Percentiles rank a stretch among this genome's conserved stretches.
phyloP scores from a whole-genome alignment of 805 yeast species.

The Blastobotrys peoriensis region DNA sequence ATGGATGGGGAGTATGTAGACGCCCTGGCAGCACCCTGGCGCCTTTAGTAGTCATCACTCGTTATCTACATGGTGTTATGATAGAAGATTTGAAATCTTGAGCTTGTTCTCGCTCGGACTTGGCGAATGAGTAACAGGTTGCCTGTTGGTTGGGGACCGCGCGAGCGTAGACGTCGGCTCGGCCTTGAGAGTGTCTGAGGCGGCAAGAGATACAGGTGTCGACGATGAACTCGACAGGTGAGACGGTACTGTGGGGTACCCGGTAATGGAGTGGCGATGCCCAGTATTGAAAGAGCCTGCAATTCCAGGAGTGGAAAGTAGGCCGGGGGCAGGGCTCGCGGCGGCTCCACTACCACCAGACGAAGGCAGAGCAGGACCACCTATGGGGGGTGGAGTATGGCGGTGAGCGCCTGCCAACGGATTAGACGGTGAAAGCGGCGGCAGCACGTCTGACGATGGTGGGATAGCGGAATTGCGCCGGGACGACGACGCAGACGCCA shows the following conservation, averaged over 20 bases:
- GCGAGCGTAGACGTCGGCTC: background rate
- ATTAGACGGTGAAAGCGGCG: constrained; percentile 1
- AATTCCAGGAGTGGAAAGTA: background rate
- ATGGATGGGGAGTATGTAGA: no score
- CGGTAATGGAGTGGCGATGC: background rate
- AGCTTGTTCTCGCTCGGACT: constrained; percentile 12
- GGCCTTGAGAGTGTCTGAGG: background rate
- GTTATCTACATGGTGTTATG: constrained; percentile 7
- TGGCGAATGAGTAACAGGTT: background rate
- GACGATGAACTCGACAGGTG: background rate
- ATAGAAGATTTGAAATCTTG: constrained; percentile 19
- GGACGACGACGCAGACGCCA: constrained; percentile 18
- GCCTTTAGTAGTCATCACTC: background rate
- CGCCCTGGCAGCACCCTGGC: no score
- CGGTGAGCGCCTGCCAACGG: background rate
- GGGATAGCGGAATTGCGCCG: constrained; percentile 18
- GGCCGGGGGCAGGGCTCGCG: no score
- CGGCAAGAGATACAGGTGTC: background rate
- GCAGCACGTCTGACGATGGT: constrained; percentile 6
- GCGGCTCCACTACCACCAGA: no score
- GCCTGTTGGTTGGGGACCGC: background rate
- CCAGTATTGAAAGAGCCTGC: background rate
- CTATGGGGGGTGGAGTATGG: background rate
- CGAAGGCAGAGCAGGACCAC: no score
- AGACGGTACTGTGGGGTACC: background rate